Conservation (phyloP, 805 yeast genomes). For the Barnettozyma salicaria region DNA sequence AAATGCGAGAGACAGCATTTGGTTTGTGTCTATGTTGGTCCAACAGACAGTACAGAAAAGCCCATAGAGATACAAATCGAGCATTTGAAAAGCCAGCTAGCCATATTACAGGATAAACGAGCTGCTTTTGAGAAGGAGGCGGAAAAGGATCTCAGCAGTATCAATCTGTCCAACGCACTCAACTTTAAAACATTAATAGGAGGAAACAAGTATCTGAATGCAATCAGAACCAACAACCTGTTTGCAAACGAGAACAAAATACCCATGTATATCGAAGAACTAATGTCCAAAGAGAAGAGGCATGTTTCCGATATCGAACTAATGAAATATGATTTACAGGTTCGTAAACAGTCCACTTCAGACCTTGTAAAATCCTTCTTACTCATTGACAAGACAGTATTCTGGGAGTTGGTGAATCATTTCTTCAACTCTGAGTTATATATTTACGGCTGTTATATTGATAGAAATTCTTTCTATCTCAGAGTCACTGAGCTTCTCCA, state of each 20-base stretch:
- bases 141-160: not conserved
- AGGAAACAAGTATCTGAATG: conserved; percentile 4
- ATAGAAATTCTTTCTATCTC: conserved; percentile 2
- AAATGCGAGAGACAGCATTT: conserved; percentile 5
- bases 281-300: conserved; percentile 6
- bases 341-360: not conserved
- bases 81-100: conserved; percentile 1
- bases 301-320: conserved; percentile 6
- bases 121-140: not conserved
- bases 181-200: conserved; percentile 1
- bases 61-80: conserved; percentile 2
- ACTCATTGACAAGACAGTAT: not conserved
- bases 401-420: conserved; percentile 9
- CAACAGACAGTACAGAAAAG: not conserved
- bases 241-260: not conserved
- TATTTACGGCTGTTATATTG: conserved; percentile 3
- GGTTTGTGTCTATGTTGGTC: conserved; percentile 2
- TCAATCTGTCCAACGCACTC: conserved; percentile 1
- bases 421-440: conserved; percentile 8
- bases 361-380: conserved; percentile 1
- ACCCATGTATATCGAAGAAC: conserved; percentile 6
- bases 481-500: conserved; percentile 3
- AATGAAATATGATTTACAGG: conserved; percentile 1
- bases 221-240: not conserved
- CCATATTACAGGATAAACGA: conserved; percentile 5